Conservation (phyloP, 495 filamentous ascomycete species). For the Xylaria castorea region DNA sequence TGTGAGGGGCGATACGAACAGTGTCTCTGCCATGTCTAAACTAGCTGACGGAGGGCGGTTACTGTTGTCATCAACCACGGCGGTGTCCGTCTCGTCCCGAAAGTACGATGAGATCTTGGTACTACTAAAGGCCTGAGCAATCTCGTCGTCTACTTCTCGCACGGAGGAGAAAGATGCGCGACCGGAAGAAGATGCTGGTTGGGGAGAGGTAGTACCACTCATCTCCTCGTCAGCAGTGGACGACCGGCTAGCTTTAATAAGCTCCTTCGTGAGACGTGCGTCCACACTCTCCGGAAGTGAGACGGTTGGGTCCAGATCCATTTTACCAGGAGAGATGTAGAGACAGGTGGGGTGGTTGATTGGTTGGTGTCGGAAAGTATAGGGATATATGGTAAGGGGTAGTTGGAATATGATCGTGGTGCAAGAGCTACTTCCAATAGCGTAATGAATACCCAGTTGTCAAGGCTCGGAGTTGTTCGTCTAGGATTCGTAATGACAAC, state of each 20-base stretch:
- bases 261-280: conserved; percentile 30
- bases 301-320: conserved; percentile 40
- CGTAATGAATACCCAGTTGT: conserved; percentile 34
- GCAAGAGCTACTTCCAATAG: conserved; percentile 41
- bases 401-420: conserved; percentile 21
- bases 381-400: neutral
- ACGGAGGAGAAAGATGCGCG: conserved; percentile 65
- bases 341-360: conserved; percentile 16
- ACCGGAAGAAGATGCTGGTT: conserved; percentile 33
- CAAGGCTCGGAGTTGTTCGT: conserved; percentile 13
- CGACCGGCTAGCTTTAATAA: conserved; percentile 24
- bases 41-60: conserved; percentile 24
- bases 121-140: conserved; percentile 76
- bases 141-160: conserved; percentile 57
- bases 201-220: conserved; percentile 17
- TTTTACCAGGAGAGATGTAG: conserved; percentile 26
- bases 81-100: conserved; percentile 46
- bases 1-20: conserved; percentile 55
- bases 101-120: conserved; percentile 67
- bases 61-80: conserved; percentile 48
- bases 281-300: conserved; percentile 41
- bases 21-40: conserved; percentile 53
- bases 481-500: conserved; percentile 9
- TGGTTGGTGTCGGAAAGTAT: conserved; percentile 24
- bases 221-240: conserved; percentile 14